phyloP scores from a whole-genome alignment of 345 rosid species.

The Viola odorata region DNA sequence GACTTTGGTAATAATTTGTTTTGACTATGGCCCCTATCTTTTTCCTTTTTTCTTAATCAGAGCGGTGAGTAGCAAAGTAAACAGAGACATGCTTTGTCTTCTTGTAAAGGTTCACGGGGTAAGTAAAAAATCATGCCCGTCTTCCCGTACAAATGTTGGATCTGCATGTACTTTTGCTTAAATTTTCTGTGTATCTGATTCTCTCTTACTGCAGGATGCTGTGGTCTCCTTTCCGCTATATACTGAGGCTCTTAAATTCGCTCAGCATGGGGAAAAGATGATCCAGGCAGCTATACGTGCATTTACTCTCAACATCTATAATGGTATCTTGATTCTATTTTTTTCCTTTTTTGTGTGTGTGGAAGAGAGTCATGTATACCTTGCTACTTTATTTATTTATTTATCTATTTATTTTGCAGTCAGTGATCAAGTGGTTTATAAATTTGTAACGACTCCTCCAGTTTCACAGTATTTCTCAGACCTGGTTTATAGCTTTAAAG shows the following conservation, averaged over 20 bases:
- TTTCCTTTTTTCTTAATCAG: slow-evolving; percentile 28
- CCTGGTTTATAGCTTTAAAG: slow-evolving; percentile 43
- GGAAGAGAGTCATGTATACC: slow-evolving; percentile 10
- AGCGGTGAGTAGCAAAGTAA: slow-evolving; percentile 61
- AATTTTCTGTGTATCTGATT: not conserved
- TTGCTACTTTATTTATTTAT: slow-evolving; percentile 17
- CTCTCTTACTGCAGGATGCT: slow-evolving; percentile 37
- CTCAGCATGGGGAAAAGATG: slow-evolving; percentile 66
- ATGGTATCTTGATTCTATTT: slow-evolving; percentile 33
- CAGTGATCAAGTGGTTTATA: slow-evolving; percentile 51
- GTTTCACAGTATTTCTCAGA: slow-evolving; percentile 50
- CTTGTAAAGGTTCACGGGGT: slow-evolving; percentile 58
- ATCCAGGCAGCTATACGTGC: slow-evolving; percentile 73
- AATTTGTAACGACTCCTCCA: slow-evolving; percentile 51
- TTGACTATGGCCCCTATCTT: not conserved
- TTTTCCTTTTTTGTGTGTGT: not conserved
- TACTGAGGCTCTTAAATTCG: slow-evolving; percentile 59
- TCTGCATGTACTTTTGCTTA: not conserved
- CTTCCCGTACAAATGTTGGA: no score
- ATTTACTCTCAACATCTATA: slow-evolving; percentile 53
- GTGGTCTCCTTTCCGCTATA: slow-evolving; percentile 59
- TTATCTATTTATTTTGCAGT: slow-evolving; percentile 46
- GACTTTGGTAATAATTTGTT: not conserved
- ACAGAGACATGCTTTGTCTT: slow-evolving; percentile 57
- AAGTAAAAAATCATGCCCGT: slow-evolving; percentile 22